These are phyloP conservation scores for Biancaea sappan DNA, from an alignment of 306 rosid genomes.

Conservation along the genomic window DNA sequence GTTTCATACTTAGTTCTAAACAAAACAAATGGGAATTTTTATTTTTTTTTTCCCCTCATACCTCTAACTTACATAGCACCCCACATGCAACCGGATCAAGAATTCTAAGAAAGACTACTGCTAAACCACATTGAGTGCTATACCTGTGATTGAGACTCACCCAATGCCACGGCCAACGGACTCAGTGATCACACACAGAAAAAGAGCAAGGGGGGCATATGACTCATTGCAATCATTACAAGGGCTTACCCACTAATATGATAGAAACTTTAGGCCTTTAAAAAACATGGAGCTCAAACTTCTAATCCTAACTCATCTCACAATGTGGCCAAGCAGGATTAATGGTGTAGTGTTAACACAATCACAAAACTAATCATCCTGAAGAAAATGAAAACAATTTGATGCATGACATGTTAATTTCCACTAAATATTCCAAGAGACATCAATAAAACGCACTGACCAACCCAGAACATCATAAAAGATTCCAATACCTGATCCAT, in stretches of 20 bases:
- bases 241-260: background rate
- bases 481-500: slow-evolving; percentile 67
- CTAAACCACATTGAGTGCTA: background rate
- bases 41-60: background rate
- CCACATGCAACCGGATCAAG: background rate
- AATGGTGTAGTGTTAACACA: slow-evolving; percentile 4
- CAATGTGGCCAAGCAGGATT: slow-evolving; percentile 19
- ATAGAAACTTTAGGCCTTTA: background rate
- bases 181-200: background rate
- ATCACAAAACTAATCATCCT: background rate
- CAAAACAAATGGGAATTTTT: background rate
- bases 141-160: background rate
- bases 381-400: slow-evolving; percentile 22
- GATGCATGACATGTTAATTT: slow-evolving; percentile 25
- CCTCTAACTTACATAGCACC: background rate
- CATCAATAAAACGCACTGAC: background rate
- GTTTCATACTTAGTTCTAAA: background rate
- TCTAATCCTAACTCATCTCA: background rate
- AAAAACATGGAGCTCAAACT: background rate
- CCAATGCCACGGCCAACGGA: background rate
- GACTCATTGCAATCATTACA: background rate
- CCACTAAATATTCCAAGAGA: slow-evolving; percentile 20
- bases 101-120: background rate
- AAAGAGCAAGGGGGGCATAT: slow-evolving; percentile 18
- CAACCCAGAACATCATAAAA: slow-evolving; percentile 17